Conservation (phyloP, 2,329 filamentous ascomycete genomes). For the Pseudophaeomoniella oleicola region DNA sequence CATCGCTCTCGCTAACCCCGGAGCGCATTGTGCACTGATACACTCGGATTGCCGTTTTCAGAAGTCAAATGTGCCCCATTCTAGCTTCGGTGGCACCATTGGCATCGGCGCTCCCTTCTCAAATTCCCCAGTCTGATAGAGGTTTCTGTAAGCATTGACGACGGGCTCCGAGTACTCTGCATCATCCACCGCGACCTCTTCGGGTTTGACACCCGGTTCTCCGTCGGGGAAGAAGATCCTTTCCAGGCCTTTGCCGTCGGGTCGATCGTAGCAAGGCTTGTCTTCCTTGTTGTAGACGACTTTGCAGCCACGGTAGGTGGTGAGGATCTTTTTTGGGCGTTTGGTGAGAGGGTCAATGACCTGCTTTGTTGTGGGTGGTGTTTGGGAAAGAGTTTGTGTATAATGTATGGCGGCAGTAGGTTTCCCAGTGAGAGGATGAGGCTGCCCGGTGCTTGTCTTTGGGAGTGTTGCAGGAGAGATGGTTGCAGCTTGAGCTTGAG, state of each 20-base stretch:
- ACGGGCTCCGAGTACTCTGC: slow-evolving; percentile 40
- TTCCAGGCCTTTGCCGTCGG: slow-evolving; percentile 41
- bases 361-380: slow-evolving; percentile 16
- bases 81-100: slow-evolving; percentile 59
- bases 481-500: slow-evolving; percentile 11
- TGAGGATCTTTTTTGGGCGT: slow-evolving; percentile 25
- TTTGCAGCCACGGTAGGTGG: slow-evolving; percentile 47
- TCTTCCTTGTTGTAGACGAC: slow-evolving; percentile 38
- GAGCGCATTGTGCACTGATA: too few species aligned
- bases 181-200: slow-evolving; percentile 36
- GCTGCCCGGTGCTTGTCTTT: slow-evolving; percentile 7
- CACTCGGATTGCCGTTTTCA: too few species aligned
- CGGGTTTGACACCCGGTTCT: slow-evolving; percentile 31
- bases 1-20: neutral
- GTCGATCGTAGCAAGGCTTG: slow-evolving; percentile 35
- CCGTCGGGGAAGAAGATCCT: slow-evolving; percentile 64
- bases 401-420: slow-evolving; percentile 8
- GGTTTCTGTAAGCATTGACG: slow-evolving; percentile 48
- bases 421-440: slow-evolving; percentile 8
- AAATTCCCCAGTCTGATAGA: slow-evolving; percentile 54
- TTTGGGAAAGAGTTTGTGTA: slow-evolving; percentile 16
- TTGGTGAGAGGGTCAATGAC: slow-evolving; percentile 21
- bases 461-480: slow-evolving; percentile 2
- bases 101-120: slow-evolving; percentile 54
- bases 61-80: slow-evolving; percentile 63